Percentiles rank a stretch among this genome's conserved stretches.
Evolutionary conservation across 106 monocot genomes (phyloP).

Genomic region (Acorus gramineus): DNA sequence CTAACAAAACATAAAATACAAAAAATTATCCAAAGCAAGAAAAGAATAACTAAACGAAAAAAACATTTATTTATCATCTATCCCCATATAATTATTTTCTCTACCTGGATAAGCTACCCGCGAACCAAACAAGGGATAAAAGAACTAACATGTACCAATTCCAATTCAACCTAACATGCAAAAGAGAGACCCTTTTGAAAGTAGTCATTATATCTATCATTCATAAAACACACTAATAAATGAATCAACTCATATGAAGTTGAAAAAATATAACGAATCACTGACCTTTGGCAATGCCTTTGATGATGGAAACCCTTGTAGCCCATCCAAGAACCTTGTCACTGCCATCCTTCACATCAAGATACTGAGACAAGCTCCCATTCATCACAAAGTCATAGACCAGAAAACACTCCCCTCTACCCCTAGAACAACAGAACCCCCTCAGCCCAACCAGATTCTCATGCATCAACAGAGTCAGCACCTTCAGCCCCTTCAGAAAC

Average conservation of each 20-base stretch:
- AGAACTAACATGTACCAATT: no score
- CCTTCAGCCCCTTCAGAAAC: slow-evolving; percentile 64
- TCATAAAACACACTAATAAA: no score
- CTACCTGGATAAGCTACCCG: no score
- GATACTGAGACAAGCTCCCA: slow-evolving; percentile 50
- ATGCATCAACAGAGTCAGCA: slow-evolving; percentile 37
- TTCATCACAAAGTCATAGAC: slow-evolving; percentile 69
- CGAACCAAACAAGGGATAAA: no score
- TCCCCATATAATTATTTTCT: no score
- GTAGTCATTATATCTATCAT: no score
- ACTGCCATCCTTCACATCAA: slow-evolving; percentile 34
- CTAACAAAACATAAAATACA: no score
- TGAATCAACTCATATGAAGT: neutral
- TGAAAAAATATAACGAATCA: neutral
- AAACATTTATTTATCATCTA: no score
- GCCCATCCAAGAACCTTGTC: slow-evolving; percentile 52
- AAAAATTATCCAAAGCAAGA: no score
- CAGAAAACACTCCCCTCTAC: slow-evolving; percentile 38
- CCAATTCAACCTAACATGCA: no score
- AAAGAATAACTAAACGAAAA: no score
- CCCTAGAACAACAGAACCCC: slow-evolving; percentile 67
- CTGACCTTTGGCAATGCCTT: slow-evolving; percentile 77
- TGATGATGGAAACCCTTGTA: slow-evolving; percentile 66
- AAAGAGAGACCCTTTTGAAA: no score
- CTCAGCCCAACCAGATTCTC: slow-evolving; percentile 59